Evolutionary conservation across 768 basidiomycete genomes (phyloP).

Genomic region (Pleurotus sapidus): DNA sequence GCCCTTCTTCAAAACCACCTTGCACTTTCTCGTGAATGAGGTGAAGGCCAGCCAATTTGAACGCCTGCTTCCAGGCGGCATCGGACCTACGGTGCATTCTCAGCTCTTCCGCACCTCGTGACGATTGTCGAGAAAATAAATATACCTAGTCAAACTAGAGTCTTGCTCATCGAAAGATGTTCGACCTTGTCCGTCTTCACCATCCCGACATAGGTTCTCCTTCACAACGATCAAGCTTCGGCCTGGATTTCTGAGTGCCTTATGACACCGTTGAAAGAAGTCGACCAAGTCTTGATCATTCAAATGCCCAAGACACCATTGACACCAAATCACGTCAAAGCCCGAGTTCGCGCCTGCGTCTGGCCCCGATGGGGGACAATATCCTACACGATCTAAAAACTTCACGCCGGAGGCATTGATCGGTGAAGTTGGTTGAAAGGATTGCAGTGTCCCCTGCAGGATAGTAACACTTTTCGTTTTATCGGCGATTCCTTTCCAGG

Average conservation of each 20-base stretch:
- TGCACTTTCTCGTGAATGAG: constrained; percentile 78
- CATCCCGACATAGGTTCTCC: constrained; percentile 81
- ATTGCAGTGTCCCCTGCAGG: constrained; percentile 76
- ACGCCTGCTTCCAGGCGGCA: constrained; percentile 73
- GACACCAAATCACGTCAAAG: constrained; percentile 94
- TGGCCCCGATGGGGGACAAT: constrained; percentile 37
- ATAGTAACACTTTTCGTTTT: constrained; percentile 72
- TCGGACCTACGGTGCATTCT: constrained; percentile 59
- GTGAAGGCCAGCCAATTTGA: constrained; percentile 68
- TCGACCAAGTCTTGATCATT: constrained; percentile 70
- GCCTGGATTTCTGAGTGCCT: constrained; percentile 50
- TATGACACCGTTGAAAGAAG: constrained; percentile 67
- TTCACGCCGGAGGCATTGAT: constrained; percentile 39
- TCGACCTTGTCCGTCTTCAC: constrained; percentile 40
- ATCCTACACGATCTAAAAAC: constrained; percentile 68
- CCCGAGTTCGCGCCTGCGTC: constrained; percentile 48
- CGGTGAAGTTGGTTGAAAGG: constrained; percentile 74
- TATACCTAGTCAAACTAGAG: constrained; percentile 84
- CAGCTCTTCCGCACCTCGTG: neutral
- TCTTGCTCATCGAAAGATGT: constrained; percentile 81
- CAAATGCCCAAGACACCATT: constrained; percentile 95
- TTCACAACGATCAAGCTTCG: constrained; percentile 81
- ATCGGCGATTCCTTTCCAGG: constrained; percentile 70
- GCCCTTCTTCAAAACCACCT: constrained; percentile 73
- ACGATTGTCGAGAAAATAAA: neutral